Evolutionary conservation across 2,329 filamentous ascomycete species (phyloP).

Genomic region (Periconia sp.): DNA sequence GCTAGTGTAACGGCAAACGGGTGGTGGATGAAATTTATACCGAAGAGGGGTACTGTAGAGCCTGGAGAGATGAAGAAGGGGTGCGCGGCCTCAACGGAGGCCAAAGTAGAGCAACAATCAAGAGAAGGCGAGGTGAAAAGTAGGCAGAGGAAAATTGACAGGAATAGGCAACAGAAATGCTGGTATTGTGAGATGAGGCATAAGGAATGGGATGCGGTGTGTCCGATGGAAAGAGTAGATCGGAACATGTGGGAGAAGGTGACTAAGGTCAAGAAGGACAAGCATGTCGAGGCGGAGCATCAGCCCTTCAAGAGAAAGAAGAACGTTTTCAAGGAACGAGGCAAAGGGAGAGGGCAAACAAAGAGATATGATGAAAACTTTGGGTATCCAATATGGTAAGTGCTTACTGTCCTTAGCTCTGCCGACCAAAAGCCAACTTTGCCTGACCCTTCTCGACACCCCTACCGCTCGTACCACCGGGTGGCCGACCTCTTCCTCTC

Average conservation of each 20-base stretch:
- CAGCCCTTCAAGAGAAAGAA: constrained; percentile 3
- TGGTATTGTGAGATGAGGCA: constrained; percentile 22
- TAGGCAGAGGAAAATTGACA: not conserved
- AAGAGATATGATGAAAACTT: not conserved
- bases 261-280: constrained; percentile 11
- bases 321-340: not conserved
- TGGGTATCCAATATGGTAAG: too few species aligned
- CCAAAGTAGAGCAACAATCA: not conserved
- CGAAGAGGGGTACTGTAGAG: too few species aligned
- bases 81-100: too few species aligned
- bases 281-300: not conserved
- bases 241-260: constrained; percentile 9
- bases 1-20: too few species aligned
- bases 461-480: constrained; percentile 25
- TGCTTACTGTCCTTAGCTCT: constrained; percentile 2
- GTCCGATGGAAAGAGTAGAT: constrained; percentile 10
- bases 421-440: constrained; percentile 50
- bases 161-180: constrained; percentile 13
- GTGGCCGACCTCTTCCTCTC: constrained; percentile 45
- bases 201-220: constrained; percentile 8
- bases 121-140: constrained; percentile 1
- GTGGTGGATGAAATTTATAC: too few species aligned
- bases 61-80: not conserved
- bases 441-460: constrained; percentile 53
- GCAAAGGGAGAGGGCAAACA: constrained; percentile 1